These are phyloP conservation scores for Backusella psychrophila DNA, from an alignment of 192 early-diverging fungal genomes.

Conservation along the genomic window DNA sequence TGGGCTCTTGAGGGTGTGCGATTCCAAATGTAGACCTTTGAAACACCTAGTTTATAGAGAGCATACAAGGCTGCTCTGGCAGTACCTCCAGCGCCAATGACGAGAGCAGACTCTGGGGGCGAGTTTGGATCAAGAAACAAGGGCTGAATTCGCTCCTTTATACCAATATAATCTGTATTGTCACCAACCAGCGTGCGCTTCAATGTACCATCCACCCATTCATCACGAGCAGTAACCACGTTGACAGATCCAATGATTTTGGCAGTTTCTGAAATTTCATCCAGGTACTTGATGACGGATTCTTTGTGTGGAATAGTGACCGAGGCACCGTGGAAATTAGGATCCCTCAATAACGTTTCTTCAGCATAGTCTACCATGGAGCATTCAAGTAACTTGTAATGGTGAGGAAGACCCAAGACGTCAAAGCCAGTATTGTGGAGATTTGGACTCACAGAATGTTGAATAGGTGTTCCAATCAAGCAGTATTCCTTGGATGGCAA, in stretches of 20 bases:
- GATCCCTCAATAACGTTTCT: constrained; percentile 40
- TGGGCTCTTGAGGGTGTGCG: constrained; percentile 76
- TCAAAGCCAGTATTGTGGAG: constrained; percentile 94
- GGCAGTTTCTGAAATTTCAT: constrained; percentile 72
- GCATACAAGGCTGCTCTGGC: constrained; percentile 88
- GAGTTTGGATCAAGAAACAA: constrained; percentile 31
- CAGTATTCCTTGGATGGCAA: constrained; percentile 68
- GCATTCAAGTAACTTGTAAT: constrained; percentile 75
- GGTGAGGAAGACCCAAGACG: constrained; percentile 79
- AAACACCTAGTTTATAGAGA: constrained; percentile 66
- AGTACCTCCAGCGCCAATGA: constrained; percentile 95
- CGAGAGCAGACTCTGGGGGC: constrained; percentile 56
- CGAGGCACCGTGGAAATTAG: constrained; percentile 87
- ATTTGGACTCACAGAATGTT: constrained; percentile 82
- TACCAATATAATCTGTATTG: constrained; percentile 97
- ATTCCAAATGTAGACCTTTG: constrained; percentile 81
- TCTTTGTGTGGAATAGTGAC: constrained; percentile 97
- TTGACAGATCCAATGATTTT: constrained; percentile 92
- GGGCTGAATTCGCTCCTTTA: constrained; percentile 60
- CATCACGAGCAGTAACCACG: constrained; percentile 60
- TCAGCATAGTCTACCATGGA: constrained; percentile 57
- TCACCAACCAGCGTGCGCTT: constrained; percentile 68
- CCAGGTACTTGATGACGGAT: constrained; percentile 71
- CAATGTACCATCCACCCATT: constrained; percentile 23
- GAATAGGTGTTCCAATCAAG: constrained; percentile 90